A percentile compares a stretch with the other conserved stretches of the same genome.
phyloP scores from a whole-genome alignment of 2,329 filamentous ascomycete genomes.

The Rhexocercosporidium sp. region DNA sequence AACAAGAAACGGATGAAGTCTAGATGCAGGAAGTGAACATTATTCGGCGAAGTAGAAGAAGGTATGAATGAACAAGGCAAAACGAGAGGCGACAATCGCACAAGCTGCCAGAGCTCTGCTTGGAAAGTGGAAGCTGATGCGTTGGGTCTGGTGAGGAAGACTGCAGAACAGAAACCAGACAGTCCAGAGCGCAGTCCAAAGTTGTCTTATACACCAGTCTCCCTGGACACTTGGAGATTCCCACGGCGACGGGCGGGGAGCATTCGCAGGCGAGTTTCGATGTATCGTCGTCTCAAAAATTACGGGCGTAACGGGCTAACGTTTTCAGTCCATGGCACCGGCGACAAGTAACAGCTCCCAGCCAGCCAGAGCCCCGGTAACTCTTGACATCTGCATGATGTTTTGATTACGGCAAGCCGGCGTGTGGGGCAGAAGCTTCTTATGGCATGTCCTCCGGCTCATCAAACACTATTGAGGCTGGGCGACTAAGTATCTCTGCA shows the following conservation, averaged over 20 bases:
- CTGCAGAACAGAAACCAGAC: conserved; percentile 33
- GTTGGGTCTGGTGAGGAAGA: conserved; percentile 40
- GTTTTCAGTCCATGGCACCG: conserved; percentile 35
- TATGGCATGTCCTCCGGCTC: conserved; percentile 26
- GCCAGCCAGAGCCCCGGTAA: conserved; percentile 15
- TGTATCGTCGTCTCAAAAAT: conserved; percentile 37
- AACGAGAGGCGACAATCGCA: conserved; percentile 35
- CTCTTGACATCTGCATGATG: conserved; percentile 31
- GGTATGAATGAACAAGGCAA: conserved; percentile 27
- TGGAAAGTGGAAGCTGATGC: conserved; percentile 33
- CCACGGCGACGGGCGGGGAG: conserved; percentile 5
- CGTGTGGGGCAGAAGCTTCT: conserved; percentile 8
- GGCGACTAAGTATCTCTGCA: conserved; percentile 2
- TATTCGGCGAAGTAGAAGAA: conserved; percentile 28
- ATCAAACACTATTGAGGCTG: conserved; percentile 31
- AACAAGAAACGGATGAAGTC: conserved; percentile 25
- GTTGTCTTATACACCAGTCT: conserved; percentile 32
- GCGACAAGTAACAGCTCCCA: conserved; percentile 21
- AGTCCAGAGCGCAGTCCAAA: conserved; percentile 12
- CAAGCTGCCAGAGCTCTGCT: conserved; percentile 56
- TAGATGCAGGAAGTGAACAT: conserved; percentile 17
- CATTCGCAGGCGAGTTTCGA: conserved; percentile 39
- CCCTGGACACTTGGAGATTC: conserved; percentile 26
- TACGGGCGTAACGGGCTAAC: conserved; percentile 37
- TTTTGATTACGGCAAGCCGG: conserved; percentile 26